These are phyloP conservation scores for Bonia amplexicaulis DNA, from an alignment of 176 grass and related monocot genomes.

Conservation along the genomic window DNA sequence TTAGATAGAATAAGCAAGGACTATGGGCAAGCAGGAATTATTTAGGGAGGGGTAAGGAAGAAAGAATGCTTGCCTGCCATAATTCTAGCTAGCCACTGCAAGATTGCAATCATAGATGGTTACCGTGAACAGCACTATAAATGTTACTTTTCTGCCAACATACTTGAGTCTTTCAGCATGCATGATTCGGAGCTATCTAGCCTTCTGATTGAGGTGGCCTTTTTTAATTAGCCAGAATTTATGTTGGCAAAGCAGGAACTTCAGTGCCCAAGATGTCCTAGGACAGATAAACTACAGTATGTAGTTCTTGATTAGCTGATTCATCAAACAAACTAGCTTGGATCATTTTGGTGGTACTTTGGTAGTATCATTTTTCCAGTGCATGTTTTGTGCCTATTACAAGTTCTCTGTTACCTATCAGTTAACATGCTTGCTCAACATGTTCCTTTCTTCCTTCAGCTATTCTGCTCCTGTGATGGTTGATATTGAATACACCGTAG, in stretches of 20 bases:
- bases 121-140: background rate
- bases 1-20: background rate
- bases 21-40: background rate
- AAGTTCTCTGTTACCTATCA: background rate
- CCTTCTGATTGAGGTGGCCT: background rate
- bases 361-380: background rate
- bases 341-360: background rate
- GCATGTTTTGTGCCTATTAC: background rate
- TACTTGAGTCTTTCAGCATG: background rate
- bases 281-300: background rate
- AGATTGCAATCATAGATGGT: background rate
- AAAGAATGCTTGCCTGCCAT: background rate
- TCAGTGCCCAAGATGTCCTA: background rate
- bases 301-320: background rate
- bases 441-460: constrained; percentile 36
- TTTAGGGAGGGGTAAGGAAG: background rate
- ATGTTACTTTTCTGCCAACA: background rate
- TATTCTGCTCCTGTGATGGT: constrained; percentile 77
- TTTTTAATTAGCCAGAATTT: background rate
- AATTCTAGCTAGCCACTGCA: background rate
- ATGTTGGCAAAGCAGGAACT: background rate
- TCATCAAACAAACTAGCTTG: background rate
- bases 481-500: constrained; percentile 64
- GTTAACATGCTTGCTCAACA: constrained; percentile 8
- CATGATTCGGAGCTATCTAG: background rate